Evolutionary conservation across 1,139 yeast species (phyloP), one percentile per base, ranked within the genome.

Genomic region (Hansenula sp.): DNA sequence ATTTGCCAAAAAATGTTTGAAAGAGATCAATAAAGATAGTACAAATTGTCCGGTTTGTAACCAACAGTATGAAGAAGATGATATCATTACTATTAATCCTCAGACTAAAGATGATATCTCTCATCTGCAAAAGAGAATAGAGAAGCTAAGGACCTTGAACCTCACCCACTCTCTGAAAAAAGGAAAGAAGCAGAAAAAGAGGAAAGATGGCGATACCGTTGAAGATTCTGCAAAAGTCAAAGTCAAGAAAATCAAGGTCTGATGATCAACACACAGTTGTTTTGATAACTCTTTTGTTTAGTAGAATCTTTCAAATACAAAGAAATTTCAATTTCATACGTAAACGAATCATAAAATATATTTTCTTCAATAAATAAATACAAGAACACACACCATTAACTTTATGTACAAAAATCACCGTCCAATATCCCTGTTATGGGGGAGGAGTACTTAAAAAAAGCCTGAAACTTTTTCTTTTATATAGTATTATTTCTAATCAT

Each of bases 111-210:
- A 52, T 1, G 71, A 66, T 16, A 37, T 58, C 1, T 50, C 52
- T 4, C 34, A 38, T 9, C 55, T 70, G 25, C 65, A 69, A 36
- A 50, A 50, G 0, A 69, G 83, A 45, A 65, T 72, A 47, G 50
- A 49, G 0, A 40, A 44, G 11, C 58, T 84, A 27, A 47, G 39
- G 8, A 52, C 57, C 0, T 43, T 52, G 5, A 72, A 72, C 4
- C 51, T 77, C 7, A 59, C 76, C 3, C 90, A 85, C 55, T 70
- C 79, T 9, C 68, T 80, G 48, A 70, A 65, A 45, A 61, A 65
- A 18, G 50, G 52, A 37, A 66, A 68, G 47, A 59, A 50, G 47
- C 66, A 61, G 47, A 65, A 63, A 47, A 61, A 62, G 52, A 58
- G 47, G 43, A 41, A 41, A 38, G 44, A 41, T 18, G n/a, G 33